Percentiles rank a stretch among this genome's conserved stretches.
These are phyloP conservation scores for Pythium diclinum DNA, from an alignment of 352 stramenopile genomes.

Conservation along the genomic window DNA sequence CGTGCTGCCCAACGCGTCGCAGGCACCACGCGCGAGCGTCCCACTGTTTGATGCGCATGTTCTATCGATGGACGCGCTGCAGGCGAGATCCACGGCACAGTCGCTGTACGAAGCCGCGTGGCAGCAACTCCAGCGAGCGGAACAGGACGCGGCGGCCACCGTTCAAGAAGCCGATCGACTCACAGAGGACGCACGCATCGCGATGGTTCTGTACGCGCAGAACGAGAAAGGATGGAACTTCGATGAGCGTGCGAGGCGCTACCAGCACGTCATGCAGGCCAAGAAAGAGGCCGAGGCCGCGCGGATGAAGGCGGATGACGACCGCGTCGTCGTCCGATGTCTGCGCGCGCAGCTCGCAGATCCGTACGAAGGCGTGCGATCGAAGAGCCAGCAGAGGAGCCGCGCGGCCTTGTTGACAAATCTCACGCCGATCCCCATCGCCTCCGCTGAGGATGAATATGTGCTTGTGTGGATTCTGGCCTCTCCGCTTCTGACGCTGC, in stretches of 20 bases:
- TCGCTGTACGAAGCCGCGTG: constrained; percentile 34
- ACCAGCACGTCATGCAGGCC: constrained; percentile 49
- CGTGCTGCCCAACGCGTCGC: constrained; percentile 11
- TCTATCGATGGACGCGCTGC: constrained; percentile 38
- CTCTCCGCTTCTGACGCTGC: constrained; percentile 35
- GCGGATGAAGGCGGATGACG: constrained; percentile 39
- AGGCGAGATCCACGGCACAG: constrained; percentile 30
- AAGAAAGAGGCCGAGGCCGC: constrained; percentile 49
- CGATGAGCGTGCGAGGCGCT: constrained; percentile 51
- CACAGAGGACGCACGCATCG: constrained; percentile 55
- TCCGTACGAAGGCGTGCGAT: constrained; percentile 32
- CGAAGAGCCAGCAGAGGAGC: not conserved
- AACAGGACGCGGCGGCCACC: constrained; percentile 28
- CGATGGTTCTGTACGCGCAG: constrained; percentile 54
- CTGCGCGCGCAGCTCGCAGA: constrained; percentile 38
- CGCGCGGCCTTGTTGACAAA: not conserved
- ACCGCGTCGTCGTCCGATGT: constrained; percentile 28
- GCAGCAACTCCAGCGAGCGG: constrained; percentile 27
- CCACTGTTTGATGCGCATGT: constrained; percentile 25
- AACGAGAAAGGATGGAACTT: constrained; percentile 61
- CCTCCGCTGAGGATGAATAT: constrained; percentile 14
- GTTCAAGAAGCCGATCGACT: constrained; percentile 48
- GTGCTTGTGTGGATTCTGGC: constrained; percentile 55
- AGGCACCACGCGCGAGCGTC: constrained; percentile 12
- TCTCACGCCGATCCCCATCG: not conserved